Base-by-base conservation (phyloP, 805 yeast genomes). In the Suhomyces canberraensis region DNA sequence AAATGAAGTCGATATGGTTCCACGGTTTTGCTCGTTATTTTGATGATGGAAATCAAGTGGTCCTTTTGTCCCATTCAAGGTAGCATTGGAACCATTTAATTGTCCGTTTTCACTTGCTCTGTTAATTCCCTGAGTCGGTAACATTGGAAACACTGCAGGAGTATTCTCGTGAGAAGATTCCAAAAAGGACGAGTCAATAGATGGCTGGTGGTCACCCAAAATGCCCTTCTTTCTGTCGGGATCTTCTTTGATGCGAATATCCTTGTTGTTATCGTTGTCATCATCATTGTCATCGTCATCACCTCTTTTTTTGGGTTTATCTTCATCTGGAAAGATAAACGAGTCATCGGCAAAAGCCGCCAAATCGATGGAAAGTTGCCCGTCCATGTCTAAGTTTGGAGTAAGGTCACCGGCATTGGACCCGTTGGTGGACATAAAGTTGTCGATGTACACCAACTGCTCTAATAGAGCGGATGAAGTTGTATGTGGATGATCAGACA, bases 321-420 rank as follows among this genome's bases (percentile, higher is more conserved):
- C 91, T 51, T 85, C 93, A 52, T 84, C 93, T 1, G 91, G 88
- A 53, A 84, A 84, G 2, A 84, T 75, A 47, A 84, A 84, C 2
- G 86, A 74, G 41, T 83, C 90, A 49, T 84, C 90, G 0, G 90
- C 91, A 70, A 84, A 84, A 1, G 89, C 90, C 13, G 87, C 84
- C 44, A 84, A 69, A 51, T 84, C 93, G 13, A 69, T 52, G 19
- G 67, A 60, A 8, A 69, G 52, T 44, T 64, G 71, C 7, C 66
- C 68, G 40, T 66, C 71, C 16, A 59, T 52, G 38, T 63, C 70
- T 50, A 51, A 47, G 57, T 61, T 66, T 34, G 67, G 73, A 38
- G 62, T 64, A 65, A 52, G 60, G 46, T 49, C 60, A 19, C 53
- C 54, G 16, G 45, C 33, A 22, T 42, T 38, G 17, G 51, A 47